Evolutionary conservation across 1,139 yeast genomes (phyloP), one percentile per base, ranked within the genome.

Genomic region (Sugiyamaella grinbergsii): DNA sequence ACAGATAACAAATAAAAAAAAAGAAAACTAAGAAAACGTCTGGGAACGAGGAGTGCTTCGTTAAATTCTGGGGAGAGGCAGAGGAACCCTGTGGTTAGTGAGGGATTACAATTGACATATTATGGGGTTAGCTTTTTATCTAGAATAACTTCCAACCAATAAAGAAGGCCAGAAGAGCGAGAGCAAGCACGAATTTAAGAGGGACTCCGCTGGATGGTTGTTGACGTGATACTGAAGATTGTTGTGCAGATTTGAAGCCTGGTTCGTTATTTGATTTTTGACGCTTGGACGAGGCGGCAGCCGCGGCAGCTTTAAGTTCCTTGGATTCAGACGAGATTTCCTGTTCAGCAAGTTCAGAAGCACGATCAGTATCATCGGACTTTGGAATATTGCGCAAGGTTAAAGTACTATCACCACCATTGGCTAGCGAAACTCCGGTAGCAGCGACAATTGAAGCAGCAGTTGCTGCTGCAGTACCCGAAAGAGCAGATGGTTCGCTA

Each of bases 91-190:
- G n/a, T n/a, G n/a, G n/a, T n/a, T n/a, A n/a, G n/a, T n/a, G n/a
- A n/a, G 8, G 26, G 26, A n/a, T 5, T 36, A 36, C 28, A 36
- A 10, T 6, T 18, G 40, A 20, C 40, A 36, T 36, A n/a, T 11
- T n/a, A 16, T 29, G 32, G 5, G 5, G 32, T 36, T 7, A 5
- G 4, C 23, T 46, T 29, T 29, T 11, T 28, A 20, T 38, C 45
- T 41, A 48, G 28, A 48, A 42, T 53, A 80, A 72, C 63, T 77
- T 71, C 82, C 83, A 80, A 49, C 85, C 85, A 55, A 80, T 67
- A 56, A 81, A 70, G 71, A 81, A 81, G 49, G 85, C 80, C 55
- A 80, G 60, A 46, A 81, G 61, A 59, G 79, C 77, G 62, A 81
- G 72, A 46, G 78, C 63, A 41, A 76, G 70, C 31, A 82, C 82